Percentiles rank a stretch among this genome's conserved stretches.
Evolutionary conservation across 257 asterid genomes (phyloP).

Genomic region (Solanum piurae): DNA sequence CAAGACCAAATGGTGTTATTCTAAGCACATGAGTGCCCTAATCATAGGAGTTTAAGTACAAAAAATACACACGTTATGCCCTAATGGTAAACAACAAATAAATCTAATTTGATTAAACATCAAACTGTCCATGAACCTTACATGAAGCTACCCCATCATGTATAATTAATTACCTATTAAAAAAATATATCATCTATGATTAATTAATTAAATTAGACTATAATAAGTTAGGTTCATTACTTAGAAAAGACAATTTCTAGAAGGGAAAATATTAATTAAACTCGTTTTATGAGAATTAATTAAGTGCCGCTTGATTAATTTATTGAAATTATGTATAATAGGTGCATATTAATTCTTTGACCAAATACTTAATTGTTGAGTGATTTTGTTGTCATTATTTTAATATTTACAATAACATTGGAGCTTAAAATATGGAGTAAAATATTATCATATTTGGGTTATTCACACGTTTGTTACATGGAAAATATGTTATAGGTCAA

Average conservation of each 20-base stretch:
- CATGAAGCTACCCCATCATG: not conserved
- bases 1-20: no score
- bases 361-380: not conserved
- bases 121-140: not conserved
- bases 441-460: not conserved
- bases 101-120: not conserved
- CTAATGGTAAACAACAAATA: not conserved
- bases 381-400: not conserved
- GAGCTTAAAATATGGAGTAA: not conserved
- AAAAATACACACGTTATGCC: not conserved
- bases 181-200: not conserved
- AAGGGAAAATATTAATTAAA: not conserved
- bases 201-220: not conserved
- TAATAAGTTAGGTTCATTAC: not conserved
- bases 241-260: not conserved
- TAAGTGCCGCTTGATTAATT: not conserved
- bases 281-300: not conserved
- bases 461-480: not conserved
- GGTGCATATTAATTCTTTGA: not conserved
- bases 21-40: not conserved
- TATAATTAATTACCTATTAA: no score
- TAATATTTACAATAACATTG: not conserved
- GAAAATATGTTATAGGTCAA: not conserved
- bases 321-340: not conserved
- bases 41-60: not conserved